phyloP scores from a whole-genome alignment of 257 asterid genomes.

The Solanum chmielewskii region DNA sequence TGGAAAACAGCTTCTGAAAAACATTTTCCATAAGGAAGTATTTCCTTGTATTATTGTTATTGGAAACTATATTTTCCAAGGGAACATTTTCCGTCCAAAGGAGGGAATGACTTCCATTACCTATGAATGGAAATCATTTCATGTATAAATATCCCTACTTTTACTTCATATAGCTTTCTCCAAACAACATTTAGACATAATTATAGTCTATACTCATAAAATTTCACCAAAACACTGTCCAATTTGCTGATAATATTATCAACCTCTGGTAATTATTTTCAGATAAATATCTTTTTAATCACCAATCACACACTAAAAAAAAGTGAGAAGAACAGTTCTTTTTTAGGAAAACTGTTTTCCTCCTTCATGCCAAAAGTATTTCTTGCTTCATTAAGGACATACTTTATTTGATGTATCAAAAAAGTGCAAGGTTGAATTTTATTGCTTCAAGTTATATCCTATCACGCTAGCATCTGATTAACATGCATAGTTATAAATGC shows the following conservation, averaged over 20 bases:
- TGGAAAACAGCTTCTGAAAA: background rate
- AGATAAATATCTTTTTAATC: background rate
- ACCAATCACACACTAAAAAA: background rate
- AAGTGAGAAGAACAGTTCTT: background rate
- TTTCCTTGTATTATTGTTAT: background rate
- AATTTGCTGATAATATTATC: background rate
- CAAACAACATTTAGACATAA: background rate
- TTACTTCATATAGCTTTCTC: background rate
- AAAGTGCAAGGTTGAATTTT: background rate
- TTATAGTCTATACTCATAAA: background rate
- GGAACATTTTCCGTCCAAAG: background rate
- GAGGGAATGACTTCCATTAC: background rate
- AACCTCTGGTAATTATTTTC: background rate
- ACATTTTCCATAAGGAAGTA: background rate
- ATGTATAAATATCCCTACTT: background rate
- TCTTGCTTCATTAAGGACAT: background rate
- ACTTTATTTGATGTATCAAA: background rate
- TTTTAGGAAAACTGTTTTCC: background rate
- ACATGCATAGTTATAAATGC: background rate
- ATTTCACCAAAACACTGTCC: background rate
- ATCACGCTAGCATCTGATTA: background rate
- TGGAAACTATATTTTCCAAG: background rate
- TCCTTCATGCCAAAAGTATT: background rate
- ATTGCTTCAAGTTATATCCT: background rate
- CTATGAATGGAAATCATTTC: background rate